Evolutionary conservation across 1,139 yeast genomes (phyloP).

Genomic region (Taphrina pruni): DNA sequence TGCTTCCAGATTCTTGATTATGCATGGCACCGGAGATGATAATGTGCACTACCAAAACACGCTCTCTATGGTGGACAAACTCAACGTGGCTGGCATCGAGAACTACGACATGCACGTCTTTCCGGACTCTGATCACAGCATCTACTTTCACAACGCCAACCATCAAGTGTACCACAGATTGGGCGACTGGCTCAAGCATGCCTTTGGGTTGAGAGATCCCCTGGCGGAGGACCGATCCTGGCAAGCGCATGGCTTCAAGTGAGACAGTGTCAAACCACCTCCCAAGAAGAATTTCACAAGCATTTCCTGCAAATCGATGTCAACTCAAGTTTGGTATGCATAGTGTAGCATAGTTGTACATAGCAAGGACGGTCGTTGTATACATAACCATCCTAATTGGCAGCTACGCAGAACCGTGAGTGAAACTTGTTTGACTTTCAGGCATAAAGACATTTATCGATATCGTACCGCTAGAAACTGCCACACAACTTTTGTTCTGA

Average conservation of each 20-base stretch:
- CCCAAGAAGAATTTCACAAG: too few relatives aligned
- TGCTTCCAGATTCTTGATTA: slow-evolving; percentile 73
- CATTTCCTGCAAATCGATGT: not conserved
- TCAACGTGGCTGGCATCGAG: slow-evolving; percentile 67
- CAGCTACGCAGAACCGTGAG: not conserved
- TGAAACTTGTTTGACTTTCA: too few relatives aligned
- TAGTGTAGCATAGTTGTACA: slow-evolving; percentile 1
- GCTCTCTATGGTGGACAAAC: slow-evolving; percentile 70
- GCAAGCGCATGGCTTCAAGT: slow-evolving; percentile 24
- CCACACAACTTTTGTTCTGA: slow-evolving; percentile 13
- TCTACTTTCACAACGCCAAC: slow-evolving; percentile 78
- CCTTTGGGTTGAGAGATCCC: slow-evolving; percentile 30
- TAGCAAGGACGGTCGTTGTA: not conserved
- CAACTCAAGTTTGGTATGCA: not conserved
- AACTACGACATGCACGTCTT: slow-evolving; percentile 89
- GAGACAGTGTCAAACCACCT: too few relatives aligned
- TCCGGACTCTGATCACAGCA: slow-evolving; percentile 92
- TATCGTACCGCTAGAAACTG: not conserved
- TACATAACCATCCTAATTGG: not conserved
- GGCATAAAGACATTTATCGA: not conserved
- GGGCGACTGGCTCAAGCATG: slow-evolving; percentile 63
- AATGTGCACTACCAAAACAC: slow-evolving; percentile 94
- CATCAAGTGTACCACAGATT: slow-evolving; percentile 76
- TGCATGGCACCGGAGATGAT: slow-evolving; percentile 98
- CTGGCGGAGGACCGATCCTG: slow-evolving; percentile 34